Conservation (phyloP, 352 stramenopile genomes). For the Phytopythium oedochilum region DNA sequence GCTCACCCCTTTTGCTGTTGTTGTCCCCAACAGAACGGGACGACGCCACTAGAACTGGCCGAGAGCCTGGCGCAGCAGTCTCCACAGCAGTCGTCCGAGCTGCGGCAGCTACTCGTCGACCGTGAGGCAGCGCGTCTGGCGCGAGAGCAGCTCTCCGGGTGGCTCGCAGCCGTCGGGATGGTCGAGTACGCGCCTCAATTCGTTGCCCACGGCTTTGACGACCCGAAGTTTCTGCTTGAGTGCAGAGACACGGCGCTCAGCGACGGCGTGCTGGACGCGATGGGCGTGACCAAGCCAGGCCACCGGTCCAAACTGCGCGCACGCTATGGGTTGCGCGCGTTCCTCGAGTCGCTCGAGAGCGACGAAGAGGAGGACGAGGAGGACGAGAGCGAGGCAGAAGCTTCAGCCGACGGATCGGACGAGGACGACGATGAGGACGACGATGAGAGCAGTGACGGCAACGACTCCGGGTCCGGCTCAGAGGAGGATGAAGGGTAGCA, state of each 20-base stretch:
- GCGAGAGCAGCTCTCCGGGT: constrained; percentile 40
- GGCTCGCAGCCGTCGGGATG: constrained; percentile 69
- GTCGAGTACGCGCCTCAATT: constrained; percentile 52
- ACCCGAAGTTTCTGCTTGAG: constrained; percentile 50
- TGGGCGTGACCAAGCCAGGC: constrained; percentile 62
- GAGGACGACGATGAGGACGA: constrained; percentile 9
- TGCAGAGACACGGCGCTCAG: constrained; percentile 34
- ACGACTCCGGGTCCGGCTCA: constrained; percentile 8
- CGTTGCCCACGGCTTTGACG: constrained; percentile 56
- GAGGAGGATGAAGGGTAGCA: constrained; percentile 15
- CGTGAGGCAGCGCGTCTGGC: constrained; percentile 21
- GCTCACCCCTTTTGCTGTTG: too few species aligned
- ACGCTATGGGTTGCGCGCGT: constrained; percentile 63
- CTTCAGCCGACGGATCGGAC: neutral
- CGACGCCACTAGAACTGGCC: constrained; percentile 53
- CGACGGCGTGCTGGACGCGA: constrained; percentile 43
- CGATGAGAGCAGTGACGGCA: constrained; percentile 13
- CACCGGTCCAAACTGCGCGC: constrained; percentile 63
- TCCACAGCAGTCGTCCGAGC: constrained; percentile 12
- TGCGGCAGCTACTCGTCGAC: constrained; percentile 30
- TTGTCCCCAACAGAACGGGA: constrained; percentile 49
- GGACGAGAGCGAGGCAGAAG: constrained; percentile 19
- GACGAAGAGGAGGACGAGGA: constrained; percentile 13
- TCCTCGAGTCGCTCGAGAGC: constrained; percentile 22
- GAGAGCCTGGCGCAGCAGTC: neutral